Evolutionary conservation across 2,329 filamentous ascomycete species (phyloP), one percentile per base, ranked within the genome.

Genomic region (Taxawa tesnikishii): DNA sequence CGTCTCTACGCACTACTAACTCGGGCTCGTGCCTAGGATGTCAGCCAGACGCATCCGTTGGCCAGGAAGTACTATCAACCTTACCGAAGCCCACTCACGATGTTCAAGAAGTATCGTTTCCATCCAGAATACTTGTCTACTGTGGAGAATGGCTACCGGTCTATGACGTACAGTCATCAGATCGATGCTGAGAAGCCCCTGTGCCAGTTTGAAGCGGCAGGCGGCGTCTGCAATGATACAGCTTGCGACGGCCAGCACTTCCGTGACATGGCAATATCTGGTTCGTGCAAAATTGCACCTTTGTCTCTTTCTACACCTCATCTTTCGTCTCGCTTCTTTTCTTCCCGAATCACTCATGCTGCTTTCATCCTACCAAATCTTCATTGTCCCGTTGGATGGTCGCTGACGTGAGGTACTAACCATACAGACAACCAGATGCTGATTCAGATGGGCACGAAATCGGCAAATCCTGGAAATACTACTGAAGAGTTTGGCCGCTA

Each of bases 131-230:
- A 77, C 58, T 63, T 67, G 42, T 56, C 79, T 30, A 63, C 73
- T 35, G 75, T 94, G 36, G 54, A 73, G 34, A 79, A 78, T 40
- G 88, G 88, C 26, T 79, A 85, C 50, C 78, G 80, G 51, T 96
- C 90, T 42, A 68, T 92, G 63, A 96, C 87, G 26, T 96, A 88
- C 61, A 94, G 83, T 60, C 83, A 93, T 58, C 79, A 77, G 45
- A 93, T 98, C 57, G 76, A 94, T 52, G 67, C 76, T 15, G 67
- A 73, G 38, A 76, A 71, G 45, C 70, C 73, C 39, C 51, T 96
- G 29, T 98, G 90, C 56, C 78, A 75, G 23, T 79, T 73, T 47
- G 83, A 93, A 55, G 61, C 82, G 40, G 65, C 68, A 29, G 76
- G 75, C 32, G 74, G 75, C 38, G 62, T 67, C 43, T 96, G 90